phyloP scores from a whole-genome alignment of 768 basidiomycete species.

The Candolleomyces eurysporus region DNA sequence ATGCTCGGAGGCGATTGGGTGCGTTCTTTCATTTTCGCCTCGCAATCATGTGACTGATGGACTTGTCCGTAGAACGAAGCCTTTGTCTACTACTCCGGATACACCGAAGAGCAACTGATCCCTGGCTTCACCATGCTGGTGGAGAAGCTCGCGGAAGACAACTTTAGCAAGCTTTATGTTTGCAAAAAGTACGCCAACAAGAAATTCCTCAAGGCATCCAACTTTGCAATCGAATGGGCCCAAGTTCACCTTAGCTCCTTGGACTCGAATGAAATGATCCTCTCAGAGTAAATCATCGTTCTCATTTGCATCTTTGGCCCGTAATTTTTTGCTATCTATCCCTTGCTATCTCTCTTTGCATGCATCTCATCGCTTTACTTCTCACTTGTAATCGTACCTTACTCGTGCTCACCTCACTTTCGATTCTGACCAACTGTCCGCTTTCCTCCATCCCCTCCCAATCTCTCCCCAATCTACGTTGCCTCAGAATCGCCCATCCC shows the following conservation, averaged over 20 bases:
- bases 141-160: conserved; percentile 76
- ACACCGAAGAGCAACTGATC: conserved; percentile 83
- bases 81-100: conserved; percentile 92
- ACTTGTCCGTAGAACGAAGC: conserved; percentile 64
- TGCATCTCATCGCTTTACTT: conserved; percentile 6
- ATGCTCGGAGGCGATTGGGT: conserved; percentile 99
- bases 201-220: conserved; percentile 93
- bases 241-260: conserved; percentile 40
- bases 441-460: conserved; percentile 5
- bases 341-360: conserved; percentile 3
- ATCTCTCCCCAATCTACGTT: conserved; percentile 4
- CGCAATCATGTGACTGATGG: conserved; percentile 37
- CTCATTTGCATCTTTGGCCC: conserved; percentile 8
- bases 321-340: conserved; percentile 7
- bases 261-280: conserved; percentile 31
- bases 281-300: conserved; percentile 35
- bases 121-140: conserved; percentile 80
- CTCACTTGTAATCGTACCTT: conserved; percentile 5
- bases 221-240: conserved; percentile 77
- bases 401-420: background rate
- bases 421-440: background rate
- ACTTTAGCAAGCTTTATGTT: conserved; percentile 82
- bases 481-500: conserved; percentile 10
- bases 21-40: conserved; percentile 37
- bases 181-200: conserved; percentile 97